Evolutionary conservation across 2,329 filamentous ascomycete species (phyloP).

Genomic region (Plectosphaerella cucumerina): DNA sequence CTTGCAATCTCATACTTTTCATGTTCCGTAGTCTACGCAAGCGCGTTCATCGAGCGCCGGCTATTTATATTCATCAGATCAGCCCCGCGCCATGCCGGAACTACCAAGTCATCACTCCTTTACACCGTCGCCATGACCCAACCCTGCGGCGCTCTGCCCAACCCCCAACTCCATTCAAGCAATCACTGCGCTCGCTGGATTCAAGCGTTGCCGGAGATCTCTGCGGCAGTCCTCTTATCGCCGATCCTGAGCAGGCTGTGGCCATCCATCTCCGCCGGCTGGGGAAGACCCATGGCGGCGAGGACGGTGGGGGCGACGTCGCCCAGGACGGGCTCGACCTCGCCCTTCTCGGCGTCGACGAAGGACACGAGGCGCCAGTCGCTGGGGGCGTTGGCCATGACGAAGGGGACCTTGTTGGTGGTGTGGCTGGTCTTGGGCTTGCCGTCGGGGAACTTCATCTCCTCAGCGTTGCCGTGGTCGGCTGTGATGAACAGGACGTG

Average conservation of each 20-base stretch:
- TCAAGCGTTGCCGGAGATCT: not conserved
- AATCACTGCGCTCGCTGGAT: not conserved
- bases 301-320: slow-evolving; percentile 96
- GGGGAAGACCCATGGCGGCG: slow-evolving; percentile 81
- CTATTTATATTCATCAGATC: no score
- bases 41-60: no score
- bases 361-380: slow-evolving; percentile 66
- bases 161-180: no score
- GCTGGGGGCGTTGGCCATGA: slow-evolving; percentile 94
- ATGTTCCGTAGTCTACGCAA: no score
- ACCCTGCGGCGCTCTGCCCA: no score
- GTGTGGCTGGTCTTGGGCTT: slow-evolving; percentile 98
- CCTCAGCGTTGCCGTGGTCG: slow-evolving; percentile 97
- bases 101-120: no score
- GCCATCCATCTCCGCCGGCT: slow-evolving; percentile 91
- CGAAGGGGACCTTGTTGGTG: slow-evolving; percentile 93
- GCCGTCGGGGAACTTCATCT: slow-evolving; percentile 95
- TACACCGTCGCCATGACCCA: no score
- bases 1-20: no score
- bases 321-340: slow-evolving; percentile 74
- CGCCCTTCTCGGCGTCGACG: slow-evolving; percentile 53
- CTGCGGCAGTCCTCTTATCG: slow-evolving; percentile 28
- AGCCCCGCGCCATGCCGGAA: no score
- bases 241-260: slow-evolving; percentile 75
- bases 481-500: slow-evolving; percentile 95